Evolutionary conservation across 2,329 filamentous ascomycete genomes (phyloP), one percentile per base, ranked within the genome.

Genomic region (Aspergillus felis): DNA sequence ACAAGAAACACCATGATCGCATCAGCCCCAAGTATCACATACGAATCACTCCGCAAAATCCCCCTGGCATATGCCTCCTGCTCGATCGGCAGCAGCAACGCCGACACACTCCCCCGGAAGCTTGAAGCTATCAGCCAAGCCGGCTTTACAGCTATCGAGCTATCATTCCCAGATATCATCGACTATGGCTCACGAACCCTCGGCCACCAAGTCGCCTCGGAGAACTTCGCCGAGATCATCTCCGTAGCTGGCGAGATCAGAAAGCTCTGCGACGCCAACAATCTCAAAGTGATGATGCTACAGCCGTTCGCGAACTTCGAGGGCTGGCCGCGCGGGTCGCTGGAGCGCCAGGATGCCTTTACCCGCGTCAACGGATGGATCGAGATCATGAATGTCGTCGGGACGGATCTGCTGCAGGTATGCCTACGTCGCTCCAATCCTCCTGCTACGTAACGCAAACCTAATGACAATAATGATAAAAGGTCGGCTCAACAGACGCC

Each of bases 261-360:
- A 53, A 72, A 74, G 0, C 71, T 88, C 50, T 85, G 83, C 51
- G 74, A 81, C 27, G 76, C 81, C 10, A 76, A 85, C 35, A 72
- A 75, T 0, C 73, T 92, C 1, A 76, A 80, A 38, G 81, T 92
- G 56, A 80, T 92, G 70, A 87, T 91, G 78, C 73, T 92, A 5
- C 89, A 92, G 66, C 88, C 89, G 0, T 92, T 92, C 65, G 77
- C 85, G 17, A 89, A 91, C 64, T 91, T 91, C 57, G 89, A 92
- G 65, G 89, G 89, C 1, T 92, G 89, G 88, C 75, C 80, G 0
- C 76, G 78, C 44, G 84, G 78, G 0, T 84, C 82, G 1, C 65
- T 75, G 0, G 82, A 88, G 68, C 77, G 87, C 3, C 73, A 83
- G 4, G 83, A 88, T 53, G 87, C 86, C 0, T 89, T 89, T 61